Evolutionary conservation across 78 protist genomes (phyloP).

Genomic region (Dictyostelium intermedium): DNA sequence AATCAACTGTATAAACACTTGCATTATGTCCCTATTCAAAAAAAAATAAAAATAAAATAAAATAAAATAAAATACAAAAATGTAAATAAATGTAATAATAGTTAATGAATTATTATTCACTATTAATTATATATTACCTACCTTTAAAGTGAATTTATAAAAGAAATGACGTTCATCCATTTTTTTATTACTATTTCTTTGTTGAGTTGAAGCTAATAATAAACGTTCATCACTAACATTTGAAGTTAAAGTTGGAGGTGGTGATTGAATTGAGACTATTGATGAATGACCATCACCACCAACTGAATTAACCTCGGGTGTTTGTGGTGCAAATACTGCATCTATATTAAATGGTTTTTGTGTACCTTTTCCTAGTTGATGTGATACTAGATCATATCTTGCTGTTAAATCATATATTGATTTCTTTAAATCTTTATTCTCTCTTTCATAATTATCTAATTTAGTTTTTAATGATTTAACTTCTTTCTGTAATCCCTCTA

Average conservation of each 20-base stretch:
- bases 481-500: conserved; percentile 63
- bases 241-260: background rate
- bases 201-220: background rate
- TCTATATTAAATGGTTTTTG: conserved; percentile 80
- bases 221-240: background rate
- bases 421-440: conserved; percentile 76
- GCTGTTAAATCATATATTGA: conserved; percentile 76
- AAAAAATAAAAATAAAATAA: background rate
- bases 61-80: background rate
- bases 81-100: background rate
- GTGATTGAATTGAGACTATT: background rate
- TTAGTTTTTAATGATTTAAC: conserved; percentile 51
- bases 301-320: conserved; percentile 41
- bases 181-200: conserved; percentile 38
- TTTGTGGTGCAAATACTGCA: conserved; percentile 31
- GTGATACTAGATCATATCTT: conserved; percentile 47
- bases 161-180: conserved; percentile 81
- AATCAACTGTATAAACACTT: conserved; percentile 80
- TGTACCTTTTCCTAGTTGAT: conserved; percentile 58
- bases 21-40: conserved; percentile 75
- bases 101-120: background rate
- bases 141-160: conserved; percentile 71
- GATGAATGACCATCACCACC: background rate
- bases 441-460: conserved; percentile 67
- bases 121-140: conserved; percentile 34